Conservation (phyloP, 1,284 basidiomycete species). For the Pseudozyma pruni region DNA sequence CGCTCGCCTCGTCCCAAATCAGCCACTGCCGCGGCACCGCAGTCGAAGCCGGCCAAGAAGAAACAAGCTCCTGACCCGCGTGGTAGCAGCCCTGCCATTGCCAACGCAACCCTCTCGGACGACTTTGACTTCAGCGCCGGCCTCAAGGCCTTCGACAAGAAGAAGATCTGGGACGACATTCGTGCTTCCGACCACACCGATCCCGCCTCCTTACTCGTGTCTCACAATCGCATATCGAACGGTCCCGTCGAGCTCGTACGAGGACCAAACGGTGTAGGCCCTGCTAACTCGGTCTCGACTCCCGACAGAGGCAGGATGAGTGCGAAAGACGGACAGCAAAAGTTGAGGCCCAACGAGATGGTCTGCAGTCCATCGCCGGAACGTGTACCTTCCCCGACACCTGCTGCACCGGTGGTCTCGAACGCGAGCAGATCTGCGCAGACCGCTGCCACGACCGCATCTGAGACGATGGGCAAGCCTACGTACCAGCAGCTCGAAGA, state of each 20-base stretch:
- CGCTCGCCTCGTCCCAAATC: conserved; percentile 38
- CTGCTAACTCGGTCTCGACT: conserved; percentile 35
- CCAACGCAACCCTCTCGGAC: conserved; percentile 27
- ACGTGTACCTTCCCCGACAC: conserved; percentile 16
- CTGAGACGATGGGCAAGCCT: conserved; percentile 22
- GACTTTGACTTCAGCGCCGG: conserved; percentile 48
- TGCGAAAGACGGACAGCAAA: conserved; percentile 40
- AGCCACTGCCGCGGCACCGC: conserved; percentile 11
- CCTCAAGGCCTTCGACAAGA: conserved; percentile 46
- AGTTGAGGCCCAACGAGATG: conserved; percentile 44
- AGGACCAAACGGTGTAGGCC: conserved; percentile 43
- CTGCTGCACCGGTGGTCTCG: conserved; percentile 1
- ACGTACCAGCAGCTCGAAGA: conserved; percentile 45
- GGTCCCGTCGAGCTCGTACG: conserved; percentile 25
- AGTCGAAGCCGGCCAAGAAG: conserved; percentile 30
- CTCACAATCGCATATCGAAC: conserved; percentile 39
- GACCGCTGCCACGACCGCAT: background rate
- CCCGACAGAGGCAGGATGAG: conserved; percentile 31
- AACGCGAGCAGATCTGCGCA: too few relatives aligned
- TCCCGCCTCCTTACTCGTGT: conserved; percentile 34
- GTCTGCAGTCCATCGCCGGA: conserved; percentile 38
- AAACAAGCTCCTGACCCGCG: conserved; percentile 19
- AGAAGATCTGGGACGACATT: conserved; percentile 51
- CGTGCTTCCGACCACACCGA: conserved; percentile 45
- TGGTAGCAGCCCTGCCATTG: conserved; percentile 28